Conservation (phyloP, 2,329 filamentous ascomycete genomes). For the Pyricularia sp. region DNA sequence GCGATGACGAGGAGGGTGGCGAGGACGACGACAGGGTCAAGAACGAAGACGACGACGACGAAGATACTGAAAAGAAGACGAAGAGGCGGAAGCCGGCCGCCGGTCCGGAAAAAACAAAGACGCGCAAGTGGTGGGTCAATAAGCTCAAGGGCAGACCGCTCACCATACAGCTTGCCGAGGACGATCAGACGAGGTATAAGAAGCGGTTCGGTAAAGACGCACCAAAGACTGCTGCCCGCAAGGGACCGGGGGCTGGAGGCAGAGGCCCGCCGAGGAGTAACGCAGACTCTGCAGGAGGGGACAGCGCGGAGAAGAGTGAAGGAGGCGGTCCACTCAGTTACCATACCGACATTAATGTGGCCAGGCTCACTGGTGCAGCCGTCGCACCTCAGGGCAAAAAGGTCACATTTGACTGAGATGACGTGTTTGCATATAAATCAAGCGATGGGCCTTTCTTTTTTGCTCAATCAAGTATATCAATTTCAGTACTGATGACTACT, state of each 20-base stretch:
- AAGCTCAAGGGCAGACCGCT: constrained; percentile 69
- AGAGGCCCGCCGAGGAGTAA: constrained; percentile 7
- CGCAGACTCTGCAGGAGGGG: constrained; percentile 17
- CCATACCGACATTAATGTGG: constrained; percentile 36
- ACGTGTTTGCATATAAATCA: neutral
- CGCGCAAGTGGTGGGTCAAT: constrained; percentile 76
- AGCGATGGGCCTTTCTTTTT: neutral
- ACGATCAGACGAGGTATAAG: constrained; percentile 80
- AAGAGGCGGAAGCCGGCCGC: constrained; percentile 24
- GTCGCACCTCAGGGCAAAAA: constrained; percentile 74
- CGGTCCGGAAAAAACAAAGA: constrained; percentile 32
- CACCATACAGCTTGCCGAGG: constrained; percentile 89
- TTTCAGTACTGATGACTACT: neutral
- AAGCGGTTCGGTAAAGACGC: constrained; percentile 80
- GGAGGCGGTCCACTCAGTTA: constrained; percentile 22
- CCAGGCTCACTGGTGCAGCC: constrained; percentile 68
- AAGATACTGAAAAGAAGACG: constrained; percentile 12
- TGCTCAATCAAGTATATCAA: neutral
- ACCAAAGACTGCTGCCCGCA: constrained; percentile 24
- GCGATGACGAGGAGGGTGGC: constrained; percentile 33
- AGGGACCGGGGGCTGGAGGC: constrained; percentile 12
- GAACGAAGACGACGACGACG: constrained; percentile 18
- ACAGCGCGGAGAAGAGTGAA: constrained; percentile 19
- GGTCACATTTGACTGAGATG: constrained; percentile 61
- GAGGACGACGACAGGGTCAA: constrained; percentile 23